Evolutionary conservation across 495 filamentous ascomycete genomes (phyloP), one percentile per base, ranked within the genome.

Genomic region (Barbatosphaeria neglecta): DNA sequence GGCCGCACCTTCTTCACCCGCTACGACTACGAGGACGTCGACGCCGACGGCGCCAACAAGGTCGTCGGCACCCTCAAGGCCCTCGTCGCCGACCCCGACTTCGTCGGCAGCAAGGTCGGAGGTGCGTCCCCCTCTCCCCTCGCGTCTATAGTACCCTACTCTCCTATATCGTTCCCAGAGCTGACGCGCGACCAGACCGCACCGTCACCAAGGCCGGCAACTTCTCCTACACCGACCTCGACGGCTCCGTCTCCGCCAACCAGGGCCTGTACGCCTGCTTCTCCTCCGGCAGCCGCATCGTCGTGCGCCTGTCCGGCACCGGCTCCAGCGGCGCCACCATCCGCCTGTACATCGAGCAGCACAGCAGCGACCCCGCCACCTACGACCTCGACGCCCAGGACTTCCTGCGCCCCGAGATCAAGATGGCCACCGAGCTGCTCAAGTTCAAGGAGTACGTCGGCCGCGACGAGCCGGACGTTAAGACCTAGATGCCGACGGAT

Each of bases 1-100:
- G 92, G 92, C 53, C 86, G 92, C 37, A 95, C 90, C 17, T 98
- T 96, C 77, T 98, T 98, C 77, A 98, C 92, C 22, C 87, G 92
- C 40, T 97, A 95, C 66, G 92, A 98, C 68, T 98, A 92, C 69
- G 92, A 98, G 69, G 80, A 90, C 48, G 89, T 94, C 50, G 86
- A 93, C 65, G 82, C 79, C 47, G 86, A 87, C 2, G 90, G 86
- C 42, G 93, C 93, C 23, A 86, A 85, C 69, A 87, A 89, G 69
- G 78, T 98, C 37, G 81, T 93, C 37, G 80, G 76, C 48, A 81
- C 82, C 33, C 69, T 98, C 51, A 76, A 80, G 41, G 76, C 77
- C 10, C 78, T 85, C 60, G 82, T 88, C 50, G 70, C 72, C 46
- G 71, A 83, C 45, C 65, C 71, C 41, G 67, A 62, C 37, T 96